Percentiles rank a stretch among this genome's conserved stretches.
Evolutionary conservation across 2,329 filamentous ascomycete species (phyloP).

Genomic region (Exophiala alcalophila): DNA sequence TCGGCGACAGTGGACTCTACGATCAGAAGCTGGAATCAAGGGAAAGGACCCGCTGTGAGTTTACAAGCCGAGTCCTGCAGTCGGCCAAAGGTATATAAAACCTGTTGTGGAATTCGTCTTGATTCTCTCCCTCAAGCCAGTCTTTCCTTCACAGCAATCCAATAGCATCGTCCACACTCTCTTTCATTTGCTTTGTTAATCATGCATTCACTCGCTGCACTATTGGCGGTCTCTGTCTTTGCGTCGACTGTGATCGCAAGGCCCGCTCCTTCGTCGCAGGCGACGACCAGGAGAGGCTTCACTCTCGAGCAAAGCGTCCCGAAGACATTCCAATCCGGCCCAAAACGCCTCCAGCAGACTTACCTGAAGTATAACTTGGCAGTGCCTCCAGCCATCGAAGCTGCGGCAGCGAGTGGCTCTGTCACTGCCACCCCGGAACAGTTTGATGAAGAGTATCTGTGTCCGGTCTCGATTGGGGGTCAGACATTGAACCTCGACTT

Average conservation of each 20-base stretch:
- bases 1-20: conserved; percentile 1
- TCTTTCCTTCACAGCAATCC: conserved; percentile 18
- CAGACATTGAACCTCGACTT: conserved; percentile 65
- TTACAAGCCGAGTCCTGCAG: background rate
- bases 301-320: conserved; percentile 26
- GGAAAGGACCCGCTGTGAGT: conserved; percentile 6
- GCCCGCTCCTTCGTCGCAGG: conserved; percentile 17
- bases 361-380: conserved; percentile 28
- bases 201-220: conserved; percentile 25
- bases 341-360: conserved; percentile 23
- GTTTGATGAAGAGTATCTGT: conserved; percentile 58
- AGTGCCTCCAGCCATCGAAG: conserved; percentile 24
- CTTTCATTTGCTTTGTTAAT: conserved; percentile 10
- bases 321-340: conserved; percentile 26
- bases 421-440: conserved; percentile 44
- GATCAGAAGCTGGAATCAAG: conserved; percentile 4
- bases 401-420: conserved; percentile 22
- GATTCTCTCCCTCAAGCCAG: conserved; percentile 14
- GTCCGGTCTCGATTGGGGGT: conserved; percentile 62
- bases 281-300: conserved; percentile 24
- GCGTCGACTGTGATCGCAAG: conserved; percentile 19
- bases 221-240: conserved; percentile 23
- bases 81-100: conserved; percentile 19
- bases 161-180: conserved; percentile 6
- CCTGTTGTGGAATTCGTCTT: conserved; percentile 3